Evolutionary conservation across 768 basidiomycete genomes (phyloP).

Genomic region (Scleroderma citrinum): DNA sequence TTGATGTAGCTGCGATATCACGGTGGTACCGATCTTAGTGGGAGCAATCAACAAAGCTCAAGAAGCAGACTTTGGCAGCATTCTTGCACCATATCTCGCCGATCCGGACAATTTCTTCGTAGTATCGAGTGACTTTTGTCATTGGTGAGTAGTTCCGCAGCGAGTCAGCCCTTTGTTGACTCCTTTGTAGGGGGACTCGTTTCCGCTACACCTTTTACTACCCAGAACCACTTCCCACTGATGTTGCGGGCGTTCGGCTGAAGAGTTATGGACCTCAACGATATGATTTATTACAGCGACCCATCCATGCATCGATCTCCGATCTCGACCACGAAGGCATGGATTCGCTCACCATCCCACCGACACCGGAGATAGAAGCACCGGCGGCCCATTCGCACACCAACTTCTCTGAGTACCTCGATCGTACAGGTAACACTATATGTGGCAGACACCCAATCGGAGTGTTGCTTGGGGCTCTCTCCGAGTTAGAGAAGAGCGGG

Average conservation of each 20-base stretch:
- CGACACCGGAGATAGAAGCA: conserved; percentile 34
- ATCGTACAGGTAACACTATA: conserved; percentile 85
- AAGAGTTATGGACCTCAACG: conserved; percentile 36
- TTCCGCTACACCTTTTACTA: conserved; percentile 90
- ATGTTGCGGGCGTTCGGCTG: conserved; percentile 43
- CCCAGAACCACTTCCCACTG: conserved; percentile 49
- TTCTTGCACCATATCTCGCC: conserved; percentile 78
- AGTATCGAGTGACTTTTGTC: conserved; percentile 95
- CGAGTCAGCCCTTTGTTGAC: conserved; percentile 1
- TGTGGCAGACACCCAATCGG: conserved; percentile 97
- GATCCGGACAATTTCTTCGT: conserved; percentile 80
- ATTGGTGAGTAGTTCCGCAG: conserved; percentile 62
- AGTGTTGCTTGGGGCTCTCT: conserved; percentile 76
- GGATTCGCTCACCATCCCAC: conserved; percentile 56
- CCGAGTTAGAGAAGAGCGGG: conserved; percentile 44
- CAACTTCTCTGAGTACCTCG: conserved; percentile 62
- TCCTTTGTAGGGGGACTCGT: conserved; percentile 60
- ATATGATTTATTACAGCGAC: conserved; percentile 38
- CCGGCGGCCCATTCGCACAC: conserved; percentile 50
- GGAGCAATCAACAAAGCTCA: conserved; percentile 60
- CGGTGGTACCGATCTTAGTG: conserved; percentile 86
- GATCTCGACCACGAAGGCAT: conserved; percentile 86
- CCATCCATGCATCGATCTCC: conserved; percentile 80
- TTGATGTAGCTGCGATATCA: conserved; percentile 56
- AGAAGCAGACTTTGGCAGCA: conserved; percentile 58